These are phyloP conservation scores for Imleria badia DNA, from an alignment of 768 basidiomycete genomes.

Conservation along the genomic window DNA sequence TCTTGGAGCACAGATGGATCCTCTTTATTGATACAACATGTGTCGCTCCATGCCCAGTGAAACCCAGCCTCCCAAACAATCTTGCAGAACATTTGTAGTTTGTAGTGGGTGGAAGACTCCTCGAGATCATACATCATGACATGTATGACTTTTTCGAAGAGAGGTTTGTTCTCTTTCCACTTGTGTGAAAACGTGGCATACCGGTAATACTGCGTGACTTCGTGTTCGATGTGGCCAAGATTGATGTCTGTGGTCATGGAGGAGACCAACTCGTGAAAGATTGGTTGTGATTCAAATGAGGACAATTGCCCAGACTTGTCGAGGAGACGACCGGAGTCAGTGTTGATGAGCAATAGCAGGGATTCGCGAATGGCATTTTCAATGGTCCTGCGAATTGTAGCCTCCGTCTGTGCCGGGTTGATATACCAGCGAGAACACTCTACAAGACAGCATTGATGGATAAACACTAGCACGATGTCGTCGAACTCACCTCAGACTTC, in stretches of 20 bases:
- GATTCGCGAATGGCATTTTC: no score
- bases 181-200: conserved; percentile 6
- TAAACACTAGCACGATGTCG: not conserved
- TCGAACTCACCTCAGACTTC: not conserved
- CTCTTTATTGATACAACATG: not conserved
- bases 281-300: no score
- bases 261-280: no score
- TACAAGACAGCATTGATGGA: no score
- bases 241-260: no score
- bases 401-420: no score
- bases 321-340: no score
- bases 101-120: not conserved
- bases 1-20: not conserved
- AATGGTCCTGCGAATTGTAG: no score
- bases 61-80: not conserved
- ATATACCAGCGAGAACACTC: no score
- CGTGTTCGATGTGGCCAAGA: not conserved
- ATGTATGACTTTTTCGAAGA: not conserved
- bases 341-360: no score
- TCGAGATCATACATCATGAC: conserved; percentile 1
- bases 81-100: not conserved
- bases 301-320: no score
- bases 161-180: conserved; percentile 3
- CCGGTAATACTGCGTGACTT: not conserved
- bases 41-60: not conserved